phyloP scores from a whole-genome alignment of 2,329 filamentous ascomycete species.

The Colletotrichum endophyticum region DNA sequence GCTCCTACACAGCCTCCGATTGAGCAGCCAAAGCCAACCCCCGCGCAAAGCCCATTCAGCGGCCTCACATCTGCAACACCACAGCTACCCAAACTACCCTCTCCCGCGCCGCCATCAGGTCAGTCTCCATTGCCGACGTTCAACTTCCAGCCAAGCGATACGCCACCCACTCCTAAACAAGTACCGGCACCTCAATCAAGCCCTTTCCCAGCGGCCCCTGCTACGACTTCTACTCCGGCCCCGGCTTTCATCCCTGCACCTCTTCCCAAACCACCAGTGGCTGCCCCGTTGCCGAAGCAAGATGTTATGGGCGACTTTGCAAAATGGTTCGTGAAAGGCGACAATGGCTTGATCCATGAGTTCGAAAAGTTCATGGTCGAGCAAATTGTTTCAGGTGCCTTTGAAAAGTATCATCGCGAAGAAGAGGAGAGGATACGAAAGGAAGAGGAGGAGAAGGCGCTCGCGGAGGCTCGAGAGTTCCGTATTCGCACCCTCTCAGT shows the following conservation, averaged over 20 bases:
- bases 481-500: slow-evolving; percentile 53
- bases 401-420: slow-evolving; percentile 42
- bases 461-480: slow-evolving; percentile 53
- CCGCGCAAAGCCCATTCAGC: background rate
- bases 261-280: background rate
- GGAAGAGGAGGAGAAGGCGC: slow-evolving; percentile 53
- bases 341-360: slow-evolving; percentile 57
- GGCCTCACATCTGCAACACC: slow-evolving; percentile 21
- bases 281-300: slow-evolving; percentile 10
- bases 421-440: slow-evolving; percentile 44
- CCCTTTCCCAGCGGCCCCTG: background rate
- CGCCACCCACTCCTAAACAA: background rate
- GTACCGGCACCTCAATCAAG: background rate
- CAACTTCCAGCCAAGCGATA: background rate
- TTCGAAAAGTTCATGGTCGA: slow-evolving; percentile 52
- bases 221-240: background rate
- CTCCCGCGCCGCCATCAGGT: background rate
- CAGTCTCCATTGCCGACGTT: slow-evolving; percentile 3
- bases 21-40: background rate
- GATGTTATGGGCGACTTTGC: slow-evolving; percentile 56
- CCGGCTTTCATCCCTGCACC: background rate
- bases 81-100: background rate
- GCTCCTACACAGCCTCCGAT: background rate
- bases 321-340: slow-evolving; percentile 59
- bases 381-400: slow-evolving; percentile 47